phyloP scores from a whole-genome alignment of 2,329 filamentous ascomycete genomes.

The Aspergillus glaucus region DNA sequence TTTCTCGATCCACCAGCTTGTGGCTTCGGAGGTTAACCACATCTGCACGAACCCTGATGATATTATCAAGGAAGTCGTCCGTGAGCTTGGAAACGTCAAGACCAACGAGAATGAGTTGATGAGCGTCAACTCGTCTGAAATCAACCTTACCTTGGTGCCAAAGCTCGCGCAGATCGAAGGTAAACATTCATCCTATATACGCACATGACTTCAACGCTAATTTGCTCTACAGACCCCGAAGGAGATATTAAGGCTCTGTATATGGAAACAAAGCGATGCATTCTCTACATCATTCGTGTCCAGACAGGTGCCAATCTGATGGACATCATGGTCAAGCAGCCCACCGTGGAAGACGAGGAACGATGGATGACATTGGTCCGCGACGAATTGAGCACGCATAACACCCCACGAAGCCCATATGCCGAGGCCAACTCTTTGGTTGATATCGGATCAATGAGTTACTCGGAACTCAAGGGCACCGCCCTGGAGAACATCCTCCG shows the following conservation, averaged over 20 bases:
- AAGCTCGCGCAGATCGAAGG: conserved; percentile 80
- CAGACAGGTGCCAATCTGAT: conserved; percentile 89
- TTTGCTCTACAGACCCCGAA: conserved; percentile 64
- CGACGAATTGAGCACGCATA: conserved; percentile 70
- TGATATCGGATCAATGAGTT: conserved; percentile 83
- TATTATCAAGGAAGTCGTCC: conserved; percentile 80
- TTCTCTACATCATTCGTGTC: conserved; percentile 94
- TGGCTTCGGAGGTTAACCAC: conserved; percentile 68
- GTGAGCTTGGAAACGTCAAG: conserved; percentile 92
- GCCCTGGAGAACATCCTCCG: conserved; percentile 90
- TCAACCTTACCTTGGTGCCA: conserved; percentile 82
- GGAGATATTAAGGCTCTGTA: conserved; percentile 87
- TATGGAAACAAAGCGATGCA: conserved; percentile 96
- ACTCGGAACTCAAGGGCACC: conserved; percentile 85
- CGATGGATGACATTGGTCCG: conserved; percentile 76
- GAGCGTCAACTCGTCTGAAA: conserved; percentile 78
- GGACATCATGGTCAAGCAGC: conserved; percentile 88
- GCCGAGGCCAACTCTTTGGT: conserved; percentile 76
- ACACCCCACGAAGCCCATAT: conserved; percentile 73
- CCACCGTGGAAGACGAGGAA: conserved; percentile 77
- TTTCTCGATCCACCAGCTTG: conserved; percentile 87
- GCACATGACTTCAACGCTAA: background rate
- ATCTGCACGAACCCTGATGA: conserved; percentile 81
- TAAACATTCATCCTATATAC: conserved; percentile 23
- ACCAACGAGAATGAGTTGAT: conserved; percentile 92